phyloP scores from a whole-genome alignment of 306 rosid species.

The Rosa rugosa region DNA sequence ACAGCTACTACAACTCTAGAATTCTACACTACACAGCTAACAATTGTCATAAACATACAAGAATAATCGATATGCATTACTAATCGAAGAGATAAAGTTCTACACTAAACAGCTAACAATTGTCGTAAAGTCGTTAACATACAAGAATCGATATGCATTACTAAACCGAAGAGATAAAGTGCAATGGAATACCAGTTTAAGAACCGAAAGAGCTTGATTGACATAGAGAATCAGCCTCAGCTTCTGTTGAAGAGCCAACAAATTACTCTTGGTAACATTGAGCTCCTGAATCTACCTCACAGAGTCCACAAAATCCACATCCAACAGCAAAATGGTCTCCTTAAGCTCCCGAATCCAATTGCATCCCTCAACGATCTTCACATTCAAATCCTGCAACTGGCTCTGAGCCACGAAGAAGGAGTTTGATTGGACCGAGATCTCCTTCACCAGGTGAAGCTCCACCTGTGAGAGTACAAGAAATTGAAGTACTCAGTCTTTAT shows the following conservation, averaged over 20 bases:
- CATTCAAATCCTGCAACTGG: conserved; percentile 82
- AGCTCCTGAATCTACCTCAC: conserved; percentile 86
- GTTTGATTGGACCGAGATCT: conserved; percentile 92
- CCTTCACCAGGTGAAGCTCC: conserved; percentile 90
- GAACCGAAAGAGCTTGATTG: conserved; percentile 92
- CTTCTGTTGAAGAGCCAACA: conserved; percentile 79
- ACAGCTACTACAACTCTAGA: not conserved
- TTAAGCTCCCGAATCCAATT: conserved; percentile 63
- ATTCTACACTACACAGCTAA: not conserved
- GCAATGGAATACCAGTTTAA: conserved; percentile 63
- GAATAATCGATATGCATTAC: not conserved
- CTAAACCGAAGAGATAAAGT: not conserved
- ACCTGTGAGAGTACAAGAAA: too few species aligned
- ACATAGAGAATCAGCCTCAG: conserved; percentile 87
- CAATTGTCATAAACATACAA: not conserved
- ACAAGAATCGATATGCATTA: not conserved
- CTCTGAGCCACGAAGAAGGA: conserved; percentile 98
- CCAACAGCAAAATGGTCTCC: conserved; percentile 84
- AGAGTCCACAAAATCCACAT: conserved; percentile 76
- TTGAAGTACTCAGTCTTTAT: too few species aligned
- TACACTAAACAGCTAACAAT: too few species aligned
- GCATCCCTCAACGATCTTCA: conserved; percentile 84
- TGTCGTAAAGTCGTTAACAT: not conserved
- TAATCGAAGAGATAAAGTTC: not conserved
- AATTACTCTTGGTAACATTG: conserved; percentile 67